A percentile compares a stretch with the other conserved stretches of the same genome.
These are phyloP conservation scores for Phytophthora constricta DNA, from an alignment of 352 stramenopile species.

Conservation along the genomic window DNA sequence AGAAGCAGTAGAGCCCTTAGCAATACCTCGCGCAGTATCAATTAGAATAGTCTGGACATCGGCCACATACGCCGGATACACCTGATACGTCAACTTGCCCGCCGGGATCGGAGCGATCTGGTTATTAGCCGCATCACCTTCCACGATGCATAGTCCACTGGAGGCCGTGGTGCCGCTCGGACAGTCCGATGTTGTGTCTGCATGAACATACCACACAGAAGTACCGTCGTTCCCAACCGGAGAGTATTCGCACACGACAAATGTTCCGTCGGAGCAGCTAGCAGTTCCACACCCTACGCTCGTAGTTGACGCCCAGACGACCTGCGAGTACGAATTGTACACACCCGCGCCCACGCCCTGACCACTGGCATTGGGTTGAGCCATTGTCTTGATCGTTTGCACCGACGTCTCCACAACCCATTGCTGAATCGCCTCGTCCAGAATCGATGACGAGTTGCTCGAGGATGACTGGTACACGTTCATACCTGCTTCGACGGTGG, in stretches of 20 bases:
- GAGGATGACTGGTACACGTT: conserved; percentile 51
- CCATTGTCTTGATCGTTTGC: conserved; percentile 46
- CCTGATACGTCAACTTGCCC: conserved; percentile 55
- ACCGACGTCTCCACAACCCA: conserved; percentile 62
- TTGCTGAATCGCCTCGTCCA: conserved; percentile 57
- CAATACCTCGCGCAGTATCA: conserved; percentile 38
- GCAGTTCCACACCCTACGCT: conserved; percentile 65
- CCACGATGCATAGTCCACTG: conserved; percentile 48
- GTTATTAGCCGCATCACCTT: conserved; percentile 50
- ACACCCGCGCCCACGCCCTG: conserved; percentile 53
- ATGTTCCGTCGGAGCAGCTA: conserved; percentile 41
- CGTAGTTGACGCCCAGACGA: conserved; percentile 65
- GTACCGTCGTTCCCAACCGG: conserved; percentile 52
- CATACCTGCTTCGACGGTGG: conserved; percentile 40
- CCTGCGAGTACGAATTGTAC: conserved; percentile 83
- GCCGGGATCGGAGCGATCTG: conserved; percentile 58
- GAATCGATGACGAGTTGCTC: conserved; percentile 21
- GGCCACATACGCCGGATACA: conserved; percentile 59
- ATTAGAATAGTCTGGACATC: conserved; percentile 57
- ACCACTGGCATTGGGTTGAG: conserved; percentile 45
- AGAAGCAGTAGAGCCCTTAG: conserved; percentile 22
- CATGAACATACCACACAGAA: conserved; percentile 65
- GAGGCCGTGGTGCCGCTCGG: conserved; percentile 48
- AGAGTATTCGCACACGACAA: conserved; percentile 70
- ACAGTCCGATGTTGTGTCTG: conserved; percentile 42